phyloP scores from a whole-genome alignment of 148 eudicot genomes.

The Rhododendron mucronatum region DNA sequence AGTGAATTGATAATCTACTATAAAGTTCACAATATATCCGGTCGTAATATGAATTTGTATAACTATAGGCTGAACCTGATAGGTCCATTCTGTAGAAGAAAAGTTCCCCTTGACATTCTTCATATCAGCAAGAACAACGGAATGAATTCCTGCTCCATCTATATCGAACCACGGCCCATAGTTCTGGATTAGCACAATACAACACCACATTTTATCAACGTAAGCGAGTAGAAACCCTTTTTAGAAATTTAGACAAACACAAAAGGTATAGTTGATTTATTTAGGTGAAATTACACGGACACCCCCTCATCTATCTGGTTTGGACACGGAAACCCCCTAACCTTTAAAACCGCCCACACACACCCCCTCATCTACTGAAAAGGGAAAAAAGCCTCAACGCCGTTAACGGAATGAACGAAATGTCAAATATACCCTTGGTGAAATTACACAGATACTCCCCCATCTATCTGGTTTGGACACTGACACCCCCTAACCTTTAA shows the following conservation, averaged over 20 bases:
- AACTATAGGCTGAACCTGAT: slow-evolving; percentile 28
- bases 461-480: no score
- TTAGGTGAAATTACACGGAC: no score
- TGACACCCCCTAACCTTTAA: no score
- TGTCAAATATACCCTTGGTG: no score
- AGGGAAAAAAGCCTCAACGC: no score
- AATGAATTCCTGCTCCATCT: slow-evolving; percentile 37
- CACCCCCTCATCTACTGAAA: no score
- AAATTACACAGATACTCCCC: no score
- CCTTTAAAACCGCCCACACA: no score
- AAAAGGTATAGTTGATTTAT: neutral
- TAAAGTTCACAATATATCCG: neutral
- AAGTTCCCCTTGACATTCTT: slow-evolving; percentile 24
- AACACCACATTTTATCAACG: neutral
- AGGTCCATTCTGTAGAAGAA: slow-evolving; percentile 40
- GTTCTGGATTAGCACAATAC: slow-evolving; percentile 30
- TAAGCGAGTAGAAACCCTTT: neutral
- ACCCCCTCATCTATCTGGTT: no score
- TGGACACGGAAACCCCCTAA: no score
- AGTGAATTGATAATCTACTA: neutral
- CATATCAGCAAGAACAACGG: slow-evolving; percentile 32
- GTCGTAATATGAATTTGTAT: neutral
- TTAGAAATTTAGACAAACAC: neutral
- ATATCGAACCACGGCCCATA: slow-evolving; percentile 58
- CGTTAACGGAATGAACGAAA: no score